Percentiles rank a stretch among this genome's conserved stretches.
Evolutionary conservation across 345 rosid genomes (phyloP).

Genomic region (Durio zibethinus): DNA sequence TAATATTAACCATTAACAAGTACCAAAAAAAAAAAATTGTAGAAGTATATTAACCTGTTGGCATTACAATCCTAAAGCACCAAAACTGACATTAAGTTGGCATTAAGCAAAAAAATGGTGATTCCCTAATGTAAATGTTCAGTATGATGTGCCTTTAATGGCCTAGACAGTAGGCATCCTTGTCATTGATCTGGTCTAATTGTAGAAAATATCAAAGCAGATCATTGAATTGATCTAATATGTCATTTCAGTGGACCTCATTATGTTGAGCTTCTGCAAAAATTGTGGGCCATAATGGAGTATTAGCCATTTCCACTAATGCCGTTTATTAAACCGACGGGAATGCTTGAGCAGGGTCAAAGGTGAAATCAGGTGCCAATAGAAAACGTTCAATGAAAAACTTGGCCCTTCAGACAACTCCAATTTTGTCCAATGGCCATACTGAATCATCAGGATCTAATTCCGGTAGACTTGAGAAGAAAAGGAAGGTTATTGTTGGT

Average conservation of each 20-base stretch:
- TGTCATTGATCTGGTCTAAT: too few species aligned
- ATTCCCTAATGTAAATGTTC: too few species aligned
- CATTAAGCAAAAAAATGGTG: too few species aligned
- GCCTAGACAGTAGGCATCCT: too few species aligned
- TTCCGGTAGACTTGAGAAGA: constrained; percentile 62
- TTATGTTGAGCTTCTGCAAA: constrained; percentile 54
- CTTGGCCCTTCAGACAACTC: constrained; percentile 23
- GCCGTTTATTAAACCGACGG: constrained; percentile 53
- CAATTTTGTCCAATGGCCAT: constrained; percentile 25
- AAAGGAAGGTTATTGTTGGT: constrained; percentile 58
- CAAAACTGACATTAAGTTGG: too few species aligned
- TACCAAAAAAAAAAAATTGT: too few species aligned
- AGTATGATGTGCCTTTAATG: too few species aligned
- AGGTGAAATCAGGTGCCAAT: constrained; percentile 45
- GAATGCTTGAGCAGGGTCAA: constrained; percentile 36
- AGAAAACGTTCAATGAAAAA: constrained; percentile 46
- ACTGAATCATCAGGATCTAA: constrained; percentile 39
- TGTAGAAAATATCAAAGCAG: too few species aligned
- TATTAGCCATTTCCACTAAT: constrained; percentile 45
- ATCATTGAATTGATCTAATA: constrained; percentile 28
- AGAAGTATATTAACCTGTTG: too few species aligned
- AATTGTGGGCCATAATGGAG: constrained; percentile 51
- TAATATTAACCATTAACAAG: too few species aligned
- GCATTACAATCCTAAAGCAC: too few species aligned
- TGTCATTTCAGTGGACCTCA: constrained; percentile 74